Percentiles rank a stretch among this genome's conserved stretches.
Conservation (phyloP, 805 yeast species). For the Saturnispora serradocipensis region DNA sequence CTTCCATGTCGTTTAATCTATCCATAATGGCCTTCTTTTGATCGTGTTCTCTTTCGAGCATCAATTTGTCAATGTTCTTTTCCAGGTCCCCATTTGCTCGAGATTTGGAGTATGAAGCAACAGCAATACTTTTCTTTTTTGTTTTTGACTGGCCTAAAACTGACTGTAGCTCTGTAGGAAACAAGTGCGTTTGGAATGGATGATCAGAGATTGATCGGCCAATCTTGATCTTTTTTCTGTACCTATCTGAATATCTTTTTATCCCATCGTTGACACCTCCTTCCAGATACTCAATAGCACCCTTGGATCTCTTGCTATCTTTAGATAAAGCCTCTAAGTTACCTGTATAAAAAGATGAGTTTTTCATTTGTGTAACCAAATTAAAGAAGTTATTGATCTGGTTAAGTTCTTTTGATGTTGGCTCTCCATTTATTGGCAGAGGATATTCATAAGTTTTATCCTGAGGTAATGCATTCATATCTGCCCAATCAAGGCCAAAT, state of each 20-base stretch:
- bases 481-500: constrained; percentile 65
- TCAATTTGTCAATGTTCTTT: constrained; percentile 27
- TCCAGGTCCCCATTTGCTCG: constrained; percentile 22
- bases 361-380: constrained; percentile 43
- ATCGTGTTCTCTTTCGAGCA: constrained; percentile 21
- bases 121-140: constrained; percentile 35
- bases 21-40: constrained; percentile 25
- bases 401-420: constrained; percentile 40
- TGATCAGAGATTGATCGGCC: constrained; percentile 70
- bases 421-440: constrained; percentile 58
- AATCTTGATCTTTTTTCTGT: constrained; percentile 57
- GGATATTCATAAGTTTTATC: constrained; percentile 31
- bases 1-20: constrained; percentile 28
- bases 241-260: constrained; percentile 73
- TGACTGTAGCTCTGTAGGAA: constrained; percentile 68
- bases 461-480: constrained; percentile 35
- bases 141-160: constrained; percentile 45
- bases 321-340: constrained; percentile 24
- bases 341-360: constrained; percentile 64
- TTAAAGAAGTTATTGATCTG: constrained; percentile 49
- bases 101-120: constrained; percentile 30
- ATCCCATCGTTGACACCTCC: constrained; percentile 56
- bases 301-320: constrained; percentile 2
- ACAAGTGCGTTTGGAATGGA: constrained; percentile 60
- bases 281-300: constrained; percentile 24